Evolutionary conservation across 1,284 basidiomycete species (phyloP), one percentile per base, ranked within the genome.

Genomic region (Limonomyces culmigenus): DNA sequence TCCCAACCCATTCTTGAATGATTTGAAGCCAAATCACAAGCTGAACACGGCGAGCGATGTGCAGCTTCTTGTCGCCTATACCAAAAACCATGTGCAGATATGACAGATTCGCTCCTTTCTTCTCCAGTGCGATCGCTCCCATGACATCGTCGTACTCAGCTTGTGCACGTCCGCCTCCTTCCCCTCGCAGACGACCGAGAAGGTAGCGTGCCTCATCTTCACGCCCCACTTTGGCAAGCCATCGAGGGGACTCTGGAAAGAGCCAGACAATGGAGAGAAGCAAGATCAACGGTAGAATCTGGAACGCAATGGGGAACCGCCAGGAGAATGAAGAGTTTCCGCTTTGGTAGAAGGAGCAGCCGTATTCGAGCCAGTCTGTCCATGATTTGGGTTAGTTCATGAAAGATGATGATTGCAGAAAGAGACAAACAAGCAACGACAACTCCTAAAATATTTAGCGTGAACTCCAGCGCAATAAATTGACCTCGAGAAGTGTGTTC

Each of bases 371-470:
- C n/a, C n/a, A n/a, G n/a, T n/a, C n/a, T n/a, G n/a, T n/a, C n/a
- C n/a, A n/a, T n/a, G n/a, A n/a, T n/a, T n/a, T n/a, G n/a, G n/a
- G n/a, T n/a, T n/a, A n/a, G n/a, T n/a, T n/a, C n/a, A n/a, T n/a
- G n/a, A n/a, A n/a, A n/a, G n/a, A n/a, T n/a, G n/a, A n/a, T n/a
- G n/a, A n/a, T n/a, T n/a, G n/a, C n/a, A n/a, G n/a, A n/a, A n/a
- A n/a, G n/a, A 47, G 69, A 52, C 66, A 65, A 70, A 42, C 68
- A 69, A 5, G 66, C 66, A 31, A 67, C 55, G 17, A 65, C 65
- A 19, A 70, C 65, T 23, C 66, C 67, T 33, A 67, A 62, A 39
- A 67, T 67, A 40, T 68, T 68, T 34, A 54, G 45, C 10, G 53
- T 58, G 44, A 57, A 56, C 34, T 56, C 53, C 44, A 48, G 50